A percentile compares a stretch with the other conserved stretches of the same genome.
Evolutionary conservation across 163 green algal species (phyloP).

Genomic region (Chlamydomonas reinhardtii): DNA sequence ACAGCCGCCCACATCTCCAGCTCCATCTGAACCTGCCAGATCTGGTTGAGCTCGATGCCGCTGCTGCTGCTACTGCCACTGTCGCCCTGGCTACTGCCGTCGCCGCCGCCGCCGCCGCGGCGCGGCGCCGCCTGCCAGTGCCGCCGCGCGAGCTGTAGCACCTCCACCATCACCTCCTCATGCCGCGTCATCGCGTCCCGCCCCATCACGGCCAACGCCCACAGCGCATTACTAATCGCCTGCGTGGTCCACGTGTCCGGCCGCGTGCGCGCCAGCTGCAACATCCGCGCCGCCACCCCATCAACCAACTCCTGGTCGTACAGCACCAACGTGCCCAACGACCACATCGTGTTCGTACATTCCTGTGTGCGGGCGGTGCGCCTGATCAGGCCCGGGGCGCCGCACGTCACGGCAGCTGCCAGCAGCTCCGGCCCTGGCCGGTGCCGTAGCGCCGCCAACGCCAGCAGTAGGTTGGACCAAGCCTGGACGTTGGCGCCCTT

Average conservation of each 20-base stretch:
- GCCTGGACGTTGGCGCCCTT: neutral
- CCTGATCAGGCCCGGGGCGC: neutral
- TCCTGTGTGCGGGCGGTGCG: neutral
- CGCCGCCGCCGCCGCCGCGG: too few species aligned
- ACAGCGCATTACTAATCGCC: neutral
- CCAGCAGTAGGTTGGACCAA: neutral
- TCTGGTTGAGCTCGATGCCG: neutral
- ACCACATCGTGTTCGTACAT: neutral
- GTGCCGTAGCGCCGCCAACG: neutral
- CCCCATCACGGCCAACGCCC: neutral
- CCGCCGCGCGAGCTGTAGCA: neutral
- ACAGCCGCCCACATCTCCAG: neutral
- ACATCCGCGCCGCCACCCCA: neutral
- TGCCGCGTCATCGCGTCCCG: neutral
- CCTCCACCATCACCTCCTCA: neutral
- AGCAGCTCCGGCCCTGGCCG: neutral
- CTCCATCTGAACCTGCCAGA: conserved; percentile 17
- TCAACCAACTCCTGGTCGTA: neutral
- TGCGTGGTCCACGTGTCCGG: neutral
- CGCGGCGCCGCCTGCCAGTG: neutral
- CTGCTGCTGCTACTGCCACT: too few species aligned
- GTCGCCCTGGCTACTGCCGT: neutral
- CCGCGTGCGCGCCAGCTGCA: neutral
- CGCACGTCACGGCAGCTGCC: neutral
- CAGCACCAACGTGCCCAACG: neutral